Evolutionary conservation across 148 eudicot species (phyloP), one percentile per base, ranked within the genome.

Genomic region (Cornus controversa): DNA sequence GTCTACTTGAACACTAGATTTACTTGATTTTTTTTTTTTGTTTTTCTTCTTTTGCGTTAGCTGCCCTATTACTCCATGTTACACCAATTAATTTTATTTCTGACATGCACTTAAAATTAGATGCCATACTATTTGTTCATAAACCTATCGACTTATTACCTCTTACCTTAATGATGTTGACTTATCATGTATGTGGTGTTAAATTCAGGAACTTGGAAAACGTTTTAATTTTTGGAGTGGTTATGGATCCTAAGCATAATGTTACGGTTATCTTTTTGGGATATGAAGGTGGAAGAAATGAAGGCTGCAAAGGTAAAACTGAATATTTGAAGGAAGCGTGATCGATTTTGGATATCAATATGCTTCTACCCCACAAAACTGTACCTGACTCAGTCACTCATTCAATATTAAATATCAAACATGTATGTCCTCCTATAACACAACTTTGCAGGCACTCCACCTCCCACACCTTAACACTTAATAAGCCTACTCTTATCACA

Each of bases 301-400:
- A 11, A 53, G 36, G 74, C 34, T 25, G n/a, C 63, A 71, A 71
- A 50, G 13, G 36, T n/a, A 24, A 14, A 71, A 47, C 36, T 71
- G 28, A 37, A 40, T 68, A 14, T 71, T 47, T 57, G 27, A 69
- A 28, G 60, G 47, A 78, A 65, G 64, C 36, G 68, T 64, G 75
- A 47, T 25, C 58, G 47, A 66, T 64, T 13, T 29, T 73, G 60
- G 68, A 69, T 25, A 71, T 73, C 78, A 31, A 37, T 28, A 42
- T 69, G 71, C 78, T 68, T 62, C 70, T 69, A 60, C 67, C 25
- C 50, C 29, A 24, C 64, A 78, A 73, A 47, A 26, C 62, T 2
- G 14, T 74, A 18, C 75, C 22, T 50, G 27, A 15, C 36, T 23
- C 24, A 3, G 11, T 27, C 37, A 18, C 11, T n/a, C 7, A 68